Percentiles rank a stretch among this genome's conserved stretches.
Evolutionary conservation across 78 protist species (phyloP).

Genomic region (Bigelowiella natans): DNA sequence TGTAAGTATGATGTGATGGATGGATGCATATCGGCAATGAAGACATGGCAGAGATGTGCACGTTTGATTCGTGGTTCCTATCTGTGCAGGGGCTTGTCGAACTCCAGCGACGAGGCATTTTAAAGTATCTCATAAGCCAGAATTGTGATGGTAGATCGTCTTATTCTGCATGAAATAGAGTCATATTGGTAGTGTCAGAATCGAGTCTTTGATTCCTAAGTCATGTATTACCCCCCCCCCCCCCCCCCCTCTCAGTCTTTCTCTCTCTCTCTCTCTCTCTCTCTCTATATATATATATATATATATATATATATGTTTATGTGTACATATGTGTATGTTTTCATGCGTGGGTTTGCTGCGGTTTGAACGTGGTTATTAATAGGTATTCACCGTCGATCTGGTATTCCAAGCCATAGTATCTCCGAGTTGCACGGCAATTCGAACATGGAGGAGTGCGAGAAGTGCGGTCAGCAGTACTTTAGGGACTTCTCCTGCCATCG

Average conservation of each 20-base stretch:
- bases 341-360: too few relatives aligned
- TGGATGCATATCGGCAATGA: too few relatives aligned
- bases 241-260: too few relatives aligned
- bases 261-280: too few relatives aligned
- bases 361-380: too few relatives aligned
- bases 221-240: too few relatives aligned
- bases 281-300: too few relatives aligned
- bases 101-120: background rate
- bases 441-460: constrained; percentile 31
- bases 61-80: background rate
- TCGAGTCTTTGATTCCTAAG: too few relatives aligned
- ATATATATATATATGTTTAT: background rate
- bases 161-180: too few relatives aligned
- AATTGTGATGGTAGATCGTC: constrained; percentile 16
- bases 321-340: background rate
- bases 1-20: background rate
- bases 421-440: constrained; percentile 42
- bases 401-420: background rate
- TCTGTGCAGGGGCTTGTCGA: background rate
- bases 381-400: constrained; percentile 28
- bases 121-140: constrained; percentile 27
- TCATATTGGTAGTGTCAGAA: too few relatives aligned
- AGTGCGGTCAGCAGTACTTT: background rate
- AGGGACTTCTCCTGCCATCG: constrained; percentile 11
- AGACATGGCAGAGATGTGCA: too few relatives aligned